Conservation (phyloP, 441 rosid species). For the California macrophylla region DNA sequence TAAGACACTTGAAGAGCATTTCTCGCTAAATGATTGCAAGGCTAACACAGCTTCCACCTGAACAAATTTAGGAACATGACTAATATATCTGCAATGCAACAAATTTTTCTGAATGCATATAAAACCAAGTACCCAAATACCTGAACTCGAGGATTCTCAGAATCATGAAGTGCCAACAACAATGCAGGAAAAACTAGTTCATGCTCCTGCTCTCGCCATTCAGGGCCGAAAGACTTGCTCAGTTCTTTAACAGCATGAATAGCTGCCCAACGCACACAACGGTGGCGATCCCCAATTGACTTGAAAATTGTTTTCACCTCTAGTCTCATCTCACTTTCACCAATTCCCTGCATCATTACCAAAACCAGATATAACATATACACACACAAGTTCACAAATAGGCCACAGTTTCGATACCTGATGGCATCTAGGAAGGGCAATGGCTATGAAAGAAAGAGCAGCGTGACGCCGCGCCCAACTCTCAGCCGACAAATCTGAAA, state of each 20-base stretch:
- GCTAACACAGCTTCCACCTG: background rate
- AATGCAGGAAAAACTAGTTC: background rate
- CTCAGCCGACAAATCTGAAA: background rate
- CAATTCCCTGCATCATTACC: background rate
- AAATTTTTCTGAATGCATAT: background rate
- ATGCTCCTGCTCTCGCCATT: background rate
- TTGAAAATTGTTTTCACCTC: background rate
- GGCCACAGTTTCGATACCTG: background rate
- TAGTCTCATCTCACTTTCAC: background rate
- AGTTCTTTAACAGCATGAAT: background rate
- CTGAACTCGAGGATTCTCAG: background rate
- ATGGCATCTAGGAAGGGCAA: background rate
- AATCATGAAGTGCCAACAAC: background rate
- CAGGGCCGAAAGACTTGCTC: background rate
- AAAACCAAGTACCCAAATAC: background rate
- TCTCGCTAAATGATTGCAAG: background rate
- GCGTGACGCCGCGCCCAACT: background rate
- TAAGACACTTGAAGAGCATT: background rate
- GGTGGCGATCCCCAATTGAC: background rate
- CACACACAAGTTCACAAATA: no score
- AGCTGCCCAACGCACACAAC: background rate
- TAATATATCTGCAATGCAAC: no score
- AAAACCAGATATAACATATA: background rate
- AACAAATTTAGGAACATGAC: no score
- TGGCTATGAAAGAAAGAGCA: background rate